phyloP scores from a whole-genome alignment of 2,329 filamentous ascomycete species.

The Biscogniauxia sp. region DNA sequence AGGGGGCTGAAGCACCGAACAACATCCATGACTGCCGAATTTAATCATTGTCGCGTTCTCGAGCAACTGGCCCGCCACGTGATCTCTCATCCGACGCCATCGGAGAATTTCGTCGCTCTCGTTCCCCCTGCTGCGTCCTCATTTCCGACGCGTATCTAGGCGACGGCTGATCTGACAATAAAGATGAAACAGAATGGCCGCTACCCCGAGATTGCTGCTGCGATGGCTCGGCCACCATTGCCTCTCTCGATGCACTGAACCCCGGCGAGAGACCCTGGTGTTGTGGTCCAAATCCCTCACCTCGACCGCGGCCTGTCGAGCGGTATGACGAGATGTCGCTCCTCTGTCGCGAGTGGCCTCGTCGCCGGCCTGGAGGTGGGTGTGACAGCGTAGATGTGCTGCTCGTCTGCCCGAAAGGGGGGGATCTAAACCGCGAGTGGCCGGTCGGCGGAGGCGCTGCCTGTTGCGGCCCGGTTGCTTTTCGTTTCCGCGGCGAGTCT shows the following conservation, averaged over 20 bases:
- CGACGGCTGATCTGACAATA: constrained; percentile 41
- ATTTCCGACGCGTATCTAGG: constrained; percentile 29
- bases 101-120: constrained; percentile 33
- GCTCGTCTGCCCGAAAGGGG: constrained; percentile 52
- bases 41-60: constrained; percentile 24
- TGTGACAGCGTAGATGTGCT: constrained; percentile 49
- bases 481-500: constrained; percentile 83
- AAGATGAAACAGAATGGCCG: constrained; percentile 44
- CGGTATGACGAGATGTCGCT: constrained; percentile 60
- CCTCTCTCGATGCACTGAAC: constrained; percentile 34
- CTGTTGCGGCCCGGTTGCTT: constrained; percentile 60
- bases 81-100: constrained; percentile 35
- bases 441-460: constrained; percentile 45
- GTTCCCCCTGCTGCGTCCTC: constrained; percentile 28
- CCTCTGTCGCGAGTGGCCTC: constrained; percentile 61
- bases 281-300: constrained; percentile 34
- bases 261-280: constrained; percentile 39
- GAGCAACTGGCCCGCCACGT: constrained; percentile 26
- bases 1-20: constrained; percentile 16
- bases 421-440: constrained; percentile 47
- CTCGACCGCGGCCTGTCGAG: constrained; percentile 37
- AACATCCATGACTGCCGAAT: constrained; percentile 1
- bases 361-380: constrained; percentile 51
- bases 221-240: constrained; percentile 30
- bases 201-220: constrained; percentile 34